phyloP scores from a whole-genome alignment of 129 eudicot species.

The Chrysanthemum seticuspe region DNA sequence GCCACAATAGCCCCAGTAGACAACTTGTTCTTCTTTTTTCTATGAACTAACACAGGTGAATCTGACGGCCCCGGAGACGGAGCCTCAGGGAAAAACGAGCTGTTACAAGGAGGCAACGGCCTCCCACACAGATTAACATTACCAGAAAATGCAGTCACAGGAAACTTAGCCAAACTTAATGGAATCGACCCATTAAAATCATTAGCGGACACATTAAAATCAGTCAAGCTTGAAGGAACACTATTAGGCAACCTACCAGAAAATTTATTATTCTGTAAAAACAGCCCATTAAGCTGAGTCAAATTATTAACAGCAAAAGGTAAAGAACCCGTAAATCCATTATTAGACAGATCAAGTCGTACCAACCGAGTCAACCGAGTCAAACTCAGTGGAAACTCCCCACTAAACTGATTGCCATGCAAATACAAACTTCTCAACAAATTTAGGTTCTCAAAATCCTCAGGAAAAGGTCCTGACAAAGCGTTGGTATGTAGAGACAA shows the following conservation, averaged over 20 bases:
- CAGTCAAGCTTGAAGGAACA: conserved; percentile 27
- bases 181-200: conserved; percentile 77
- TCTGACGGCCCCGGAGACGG: conserved; percentile 45
- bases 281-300: conserved; percentile 56
- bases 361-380: conserved; percentile 42
- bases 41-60: conserved; percentile 17
- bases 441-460: conserved; percentile 58
- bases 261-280: conserved; percentile 52
- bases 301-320: conserved; percentile 66
- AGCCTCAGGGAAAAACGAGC: conserved; percentile 51
- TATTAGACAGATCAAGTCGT: conserved; percentile 64
- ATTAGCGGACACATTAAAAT: conserved; percentile 60
- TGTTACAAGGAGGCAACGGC: conserved; percentile 64
- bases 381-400: conserved; percentile 61
- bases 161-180: conserved; percentile 40
- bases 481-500: conserved; percentile 65
- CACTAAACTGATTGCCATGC: conserved; percentile 58
- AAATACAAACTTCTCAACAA: conserved; percentile 51
- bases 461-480: conserved; percentile 29
- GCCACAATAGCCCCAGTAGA: conserved; percentile 64
- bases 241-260: conserved; percentile 64
- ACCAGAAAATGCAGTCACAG: conserved; percentile 62
- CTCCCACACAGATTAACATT: conserved; percentile 71
- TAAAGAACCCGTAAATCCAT: conserved; percentile 58
- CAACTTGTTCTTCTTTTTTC: conserved; percentile 44